phyloP scores from a whole-genome alignment of 208 protist genomes.

The Crithidia sp. region DNA sequence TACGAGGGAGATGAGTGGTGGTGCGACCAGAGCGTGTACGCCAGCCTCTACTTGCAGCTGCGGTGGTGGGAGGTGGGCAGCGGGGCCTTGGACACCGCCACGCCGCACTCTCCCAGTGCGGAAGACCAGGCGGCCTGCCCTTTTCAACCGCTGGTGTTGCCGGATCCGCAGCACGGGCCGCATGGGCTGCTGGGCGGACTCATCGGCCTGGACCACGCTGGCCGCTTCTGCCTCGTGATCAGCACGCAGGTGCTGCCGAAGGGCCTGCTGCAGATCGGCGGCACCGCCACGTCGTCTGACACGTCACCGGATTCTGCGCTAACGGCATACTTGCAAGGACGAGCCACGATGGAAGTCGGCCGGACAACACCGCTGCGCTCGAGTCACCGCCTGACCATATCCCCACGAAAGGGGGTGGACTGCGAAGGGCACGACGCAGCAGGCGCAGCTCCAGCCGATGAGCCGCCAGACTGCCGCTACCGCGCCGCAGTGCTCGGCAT shows the following conservation, averaged over 20 bases:
- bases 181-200: conserved; percentile 17
- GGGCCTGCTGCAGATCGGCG: conserved; percentile 1
- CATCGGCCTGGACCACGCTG: conserved; percentile 10
- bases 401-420: neutral
- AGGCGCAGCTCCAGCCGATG: too few species aligned
- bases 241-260: conserved; percentile 2
- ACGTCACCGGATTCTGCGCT: neutral
- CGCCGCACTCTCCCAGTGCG: neutral
- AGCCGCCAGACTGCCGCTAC: conserved; percentile 3
- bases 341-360: neutral
- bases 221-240: conserved; percentile 9
- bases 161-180: conserved; percentile 5
- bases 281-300: neutral
- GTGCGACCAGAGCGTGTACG: conserved; percentile 23
- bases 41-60: conserved; percentile 22
- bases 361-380: neutral
- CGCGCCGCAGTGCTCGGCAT: conserved; percentile 15
- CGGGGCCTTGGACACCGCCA: neutral
- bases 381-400: conserved; percentile 3
- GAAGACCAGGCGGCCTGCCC: neutral
- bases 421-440: conserved; percentile 1
- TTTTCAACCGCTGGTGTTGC: conserved; percentile 11
- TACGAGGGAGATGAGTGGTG: conserved; percentile 19
- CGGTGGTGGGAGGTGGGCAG: conserved; percentile 18
- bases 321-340: neutral